Percentiles rank a stretch among this genome's conserved stretches.
These are phyloP conservation scores for Clathrus columnatus DNA, from an alignment of 768 basidiomycete genomes.

Conservation along the genomic window DNA sequence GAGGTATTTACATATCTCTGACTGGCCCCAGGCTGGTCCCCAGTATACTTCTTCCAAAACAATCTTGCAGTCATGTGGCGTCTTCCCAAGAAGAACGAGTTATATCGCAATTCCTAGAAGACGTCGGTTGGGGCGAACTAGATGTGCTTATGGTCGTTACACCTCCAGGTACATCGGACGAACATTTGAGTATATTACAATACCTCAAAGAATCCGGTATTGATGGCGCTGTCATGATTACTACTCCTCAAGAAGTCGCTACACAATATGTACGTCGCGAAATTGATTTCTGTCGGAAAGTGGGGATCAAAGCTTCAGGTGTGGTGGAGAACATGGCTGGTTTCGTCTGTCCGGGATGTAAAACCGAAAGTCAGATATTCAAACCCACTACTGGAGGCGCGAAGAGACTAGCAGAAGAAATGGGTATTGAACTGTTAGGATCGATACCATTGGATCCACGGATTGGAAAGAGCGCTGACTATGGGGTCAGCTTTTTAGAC, in stretches of 20 bases:
- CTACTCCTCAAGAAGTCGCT: slow-evolving; percentile 96
- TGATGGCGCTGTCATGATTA: slow-evolving; percentile 92
- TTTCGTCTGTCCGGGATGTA: slow-evolving; percentile 93
- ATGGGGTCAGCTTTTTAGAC: slow-evolving; percentile 90
- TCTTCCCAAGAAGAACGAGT: slow-evolving; percentile 97
- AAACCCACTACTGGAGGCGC: slow-evolving; percentile 92
- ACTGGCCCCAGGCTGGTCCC: slow-evolving; percentile 99
- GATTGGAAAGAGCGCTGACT: slow-evolving; percentile 96
- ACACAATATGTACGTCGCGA: slow-evolving; percentile 95
- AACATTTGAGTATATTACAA: slow-evolving; percentile 91
- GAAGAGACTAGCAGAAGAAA: slow-evolving; percentile 73
- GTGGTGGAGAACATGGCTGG: slow-evolving; percentile 99
- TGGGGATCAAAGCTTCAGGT: slow-evolving; percentile 83
- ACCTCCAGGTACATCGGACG: slow-evolving; percentile 95
- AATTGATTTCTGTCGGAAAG: slow-evolving; percentile 94
- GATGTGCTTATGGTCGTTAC: slow-evolving; percentile 96
- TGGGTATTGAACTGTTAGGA: slow-evolving; percentile 78
- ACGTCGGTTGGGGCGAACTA: slow-evolving; percentile 96
- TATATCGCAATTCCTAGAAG: slow-evolving; percentile 99
- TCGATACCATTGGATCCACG: slow-evolving; percentile 93
- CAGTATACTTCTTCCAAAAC: slow-evolving; percentile 92
- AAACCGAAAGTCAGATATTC: slow-evolving; percentile 87
- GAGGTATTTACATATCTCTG: no score
- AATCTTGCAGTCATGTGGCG: slow-evolving; percentile 97
- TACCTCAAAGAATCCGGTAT: slow-evolving; percentile 94